Evolutionary conservation across 805 yeast genomes (phyloP).

Genomic region (Saturnispora zaruensis): DNA sequence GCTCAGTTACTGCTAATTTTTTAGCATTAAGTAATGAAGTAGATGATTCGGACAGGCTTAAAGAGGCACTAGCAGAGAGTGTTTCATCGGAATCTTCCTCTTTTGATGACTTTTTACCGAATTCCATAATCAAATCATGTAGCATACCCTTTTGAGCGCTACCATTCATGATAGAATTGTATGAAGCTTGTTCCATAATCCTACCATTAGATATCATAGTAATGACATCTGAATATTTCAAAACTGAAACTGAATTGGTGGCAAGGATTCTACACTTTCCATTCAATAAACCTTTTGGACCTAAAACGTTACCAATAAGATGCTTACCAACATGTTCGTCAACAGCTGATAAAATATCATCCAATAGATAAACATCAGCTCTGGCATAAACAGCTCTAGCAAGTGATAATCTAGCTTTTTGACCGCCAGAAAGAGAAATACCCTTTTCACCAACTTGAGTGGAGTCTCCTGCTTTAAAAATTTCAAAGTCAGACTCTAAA

Average conservation of each 20-base stretch:
- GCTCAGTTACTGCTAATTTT: conserved; percentile 30
- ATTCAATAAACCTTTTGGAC: conserved; percentile 38
- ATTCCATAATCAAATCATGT: conserved; percentile 38
- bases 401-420: conserved; percentile 87
- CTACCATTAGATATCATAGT: conserved; percentile 55
- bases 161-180: conserved; percentile 34
- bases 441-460: conserved; percentile 98
- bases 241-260: conserved; percentile 49
- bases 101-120: conserved; percentile 40
- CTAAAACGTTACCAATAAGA: conserved; percentile 52
- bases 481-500: conserved; percentile 63
- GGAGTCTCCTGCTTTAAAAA: conserved; percentile 79
- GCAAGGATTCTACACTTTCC: conserved; percentile 48
- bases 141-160: conserved; percentile 14
- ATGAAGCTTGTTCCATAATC: conserved; percentile 58
- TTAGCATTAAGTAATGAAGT: conserved; percentile 24
- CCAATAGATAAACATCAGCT: conserved; percentile 84
- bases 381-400: conserved; percentile 95
- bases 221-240: conserved; percentile 51
- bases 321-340: conserved; percentile 95
- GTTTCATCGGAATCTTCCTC: conserved; percentile 9
- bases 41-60: conserved; percentile 15
- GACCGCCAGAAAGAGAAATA: conserved; percentile 93
- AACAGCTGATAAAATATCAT: conserved; percentile 92
- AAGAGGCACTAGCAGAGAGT: conserved; percentile 3